Conservation (phyloP, 2,329 filamentous ascomycete genomes). For the Fusarium oxysporum region DNA sequence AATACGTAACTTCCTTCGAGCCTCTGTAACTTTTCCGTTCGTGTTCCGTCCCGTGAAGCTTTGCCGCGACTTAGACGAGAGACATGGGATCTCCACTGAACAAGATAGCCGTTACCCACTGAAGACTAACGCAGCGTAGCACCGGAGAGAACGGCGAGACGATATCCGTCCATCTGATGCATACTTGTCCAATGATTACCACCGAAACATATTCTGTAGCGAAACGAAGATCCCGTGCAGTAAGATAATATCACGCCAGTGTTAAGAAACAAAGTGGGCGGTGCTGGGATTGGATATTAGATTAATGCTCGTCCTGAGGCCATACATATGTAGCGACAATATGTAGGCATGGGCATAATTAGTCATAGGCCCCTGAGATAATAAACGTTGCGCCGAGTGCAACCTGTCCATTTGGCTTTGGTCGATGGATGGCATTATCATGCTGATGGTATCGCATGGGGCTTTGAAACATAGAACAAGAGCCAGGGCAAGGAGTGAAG, state of each 20-base stretch:
- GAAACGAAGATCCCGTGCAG: conserved; percentile 15
- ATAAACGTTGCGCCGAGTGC: conserved; percentile 3
- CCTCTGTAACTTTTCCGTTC: not conserved
- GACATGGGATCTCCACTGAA: not conserved
- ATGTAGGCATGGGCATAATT: not conserved
- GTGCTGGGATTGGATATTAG: not conserved
- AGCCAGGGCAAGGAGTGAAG: conserved; percentile 18
- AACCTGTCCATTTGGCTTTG: conserved; percentile 8
- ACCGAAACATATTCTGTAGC: conserved; percentile 9
- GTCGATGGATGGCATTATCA: conserved; percentile 16
- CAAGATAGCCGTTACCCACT: conserved; percentile 23
- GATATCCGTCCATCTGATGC: conserved; percentile 24
- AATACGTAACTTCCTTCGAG: conserved; percentile 21
- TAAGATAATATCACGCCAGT: conserved; percentile 10
- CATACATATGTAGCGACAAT: not conserved
- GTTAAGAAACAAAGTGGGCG: conserved; percentile 4
- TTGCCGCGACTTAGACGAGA: not conserved
- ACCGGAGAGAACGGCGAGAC: conserved; percentile 20
- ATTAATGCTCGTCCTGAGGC: conserved; percentile 3
- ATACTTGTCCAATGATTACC: conserved; percentile 5
- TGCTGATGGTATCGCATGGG: conserved; percentile 37
- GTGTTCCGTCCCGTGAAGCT: not conserved
- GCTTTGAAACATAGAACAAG: conserved; percentile 44
- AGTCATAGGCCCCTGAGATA: conserved; percentile 5
- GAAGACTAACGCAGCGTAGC: conserved; percentile 19